A percentile compares a stretch with the other conserved stretches of the same genome.
Conservation (phyloP, 306 rosid genomes). For the Neltuma alba region DNA sequence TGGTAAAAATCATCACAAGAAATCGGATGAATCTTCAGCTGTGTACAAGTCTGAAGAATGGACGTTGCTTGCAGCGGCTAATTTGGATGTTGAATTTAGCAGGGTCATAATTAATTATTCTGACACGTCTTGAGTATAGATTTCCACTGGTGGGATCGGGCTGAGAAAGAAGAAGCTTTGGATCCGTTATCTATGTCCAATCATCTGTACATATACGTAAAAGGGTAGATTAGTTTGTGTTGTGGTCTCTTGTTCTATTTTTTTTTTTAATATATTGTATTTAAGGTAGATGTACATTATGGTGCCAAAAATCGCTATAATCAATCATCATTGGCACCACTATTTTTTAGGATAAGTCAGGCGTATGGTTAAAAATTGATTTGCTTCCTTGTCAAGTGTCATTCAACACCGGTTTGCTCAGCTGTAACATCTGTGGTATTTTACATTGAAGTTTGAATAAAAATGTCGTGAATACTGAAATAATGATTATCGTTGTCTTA, state of each 20-base stretch:
- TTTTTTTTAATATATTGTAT: background rate
- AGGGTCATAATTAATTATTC: slow-evolving; percentile 6
- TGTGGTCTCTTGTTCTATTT: background rate
- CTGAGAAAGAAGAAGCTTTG: background rate
- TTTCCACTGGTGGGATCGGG: slow-evolving; percentile 11
- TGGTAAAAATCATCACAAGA: background rate
- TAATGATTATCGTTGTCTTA: background rate
- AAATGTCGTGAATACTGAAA: background rate
- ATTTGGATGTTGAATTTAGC: slow-evolving; percentile 16
- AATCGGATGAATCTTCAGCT: slow-evolving; percentile 28
- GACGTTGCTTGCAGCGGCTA: background rate
- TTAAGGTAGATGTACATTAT: background rate
- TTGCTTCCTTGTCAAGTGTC: background rate
- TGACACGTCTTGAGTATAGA: slow-evolving; percentile 19
- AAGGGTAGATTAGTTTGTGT: background rate
- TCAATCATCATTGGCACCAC: background rate
- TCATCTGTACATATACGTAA: slow-evolving; percentile 20
- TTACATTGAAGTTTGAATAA: background rate
- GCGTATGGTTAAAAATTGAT: background rate
- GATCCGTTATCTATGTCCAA: slow-evolving; percentile 4
- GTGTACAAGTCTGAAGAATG: slow-evolving; percentile 26
- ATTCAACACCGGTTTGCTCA: background rate
- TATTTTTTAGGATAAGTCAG: background rate
- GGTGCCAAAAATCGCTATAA: background rate
- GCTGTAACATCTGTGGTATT: background rate